Conservation (phyloP, 164 flowering plant genomes). For the Chimonanthus praecox region DNA sequence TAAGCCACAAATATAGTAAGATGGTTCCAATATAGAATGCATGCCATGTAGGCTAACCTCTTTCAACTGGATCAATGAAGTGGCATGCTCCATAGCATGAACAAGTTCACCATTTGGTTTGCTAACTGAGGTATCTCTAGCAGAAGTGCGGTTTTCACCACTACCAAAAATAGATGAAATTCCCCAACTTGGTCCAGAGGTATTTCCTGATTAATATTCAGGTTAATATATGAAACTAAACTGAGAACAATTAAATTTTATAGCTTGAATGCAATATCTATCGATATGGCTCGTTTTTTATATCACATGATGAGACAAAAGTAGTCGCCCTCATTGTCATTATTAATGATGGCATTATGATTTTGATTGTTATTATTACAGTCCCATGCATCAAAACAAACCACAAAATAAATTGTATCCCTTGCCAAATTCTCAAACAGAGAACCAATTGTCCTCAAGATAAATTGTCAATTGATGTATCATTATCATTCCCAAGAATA, state of each 20-base stretch:
- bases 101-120: slow-evolving; percentile 47
- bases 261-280: not conserved
- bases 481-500: no score
- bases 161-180: slow-evolving; percentile 71
- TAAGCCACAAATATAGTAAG: not conserved
- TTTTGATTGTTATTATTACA: no score
- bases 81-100: slow-evolving; percentile 43
- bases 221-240: not conserved
- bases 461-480: no score
- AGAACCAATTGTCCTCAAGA: no score
- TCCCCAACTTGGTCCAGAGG: slow-evolving; percentile 65
- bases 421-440: no score
- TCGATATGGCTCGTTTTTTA: no score
- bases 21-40: not conserved
- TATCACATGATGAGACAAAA: not conserved
- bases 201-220: slow-evolving; percentile 36
- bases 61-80: slow-evolving; percentile 67
- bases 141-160: slow-evolving; percentile 40
- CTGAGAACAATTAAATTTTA: not conserved
- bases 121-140: slow-evolving; percentile 40
- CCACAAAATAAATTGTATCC: no score
- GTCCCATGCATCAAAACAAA: no score
- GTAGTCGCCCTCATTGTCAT: no score
- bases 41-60: slow-evolving; percentile 43
- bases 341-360: no score